Percentiles rank a stretch among this genome's conserved stretches.
Evolutionary conservation across 179 eudicot species (phyloP).

Genomic region (Corrigiola litoralis): DNA sequence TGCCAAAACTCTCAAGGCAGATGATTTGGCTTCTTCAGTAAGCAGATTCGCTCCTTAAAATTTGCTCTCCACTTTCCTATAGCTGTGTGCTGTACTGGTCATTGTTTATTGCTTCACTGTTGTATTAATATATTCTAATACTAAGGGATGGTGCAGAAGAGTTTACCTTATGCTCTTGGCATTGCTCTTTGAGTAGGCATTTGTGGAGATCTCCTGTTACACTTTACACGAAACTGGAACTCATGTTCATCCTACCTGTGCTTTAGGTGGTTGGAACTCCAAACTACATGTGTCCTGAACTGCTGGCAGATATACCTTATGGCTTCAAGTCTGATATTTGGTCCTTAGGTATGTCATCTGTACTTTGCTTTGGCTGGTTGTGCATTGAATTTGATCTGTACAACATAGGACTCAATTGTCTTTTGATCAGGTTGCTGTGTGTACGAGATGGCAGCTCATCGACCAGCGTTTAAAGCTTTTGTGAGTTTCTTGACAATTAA

Average conservation of each 20-base stretch:
- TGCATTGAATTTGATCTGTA: background rate
- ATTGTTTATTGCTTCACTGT: background rate
- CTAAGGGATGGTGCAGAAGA: background rate
- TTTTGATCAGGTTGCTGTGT: constrained; percentile 80
- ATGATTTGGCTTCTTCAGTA: constrained; percentile 98
- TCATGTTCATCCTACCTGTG: constrained; percentile 8
- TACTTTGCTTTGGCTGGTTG: constrained; percentile 5
- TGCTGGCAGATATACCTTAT: constrained; percentile 95
- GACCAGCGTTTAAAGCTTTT: constrained; percentile 96
- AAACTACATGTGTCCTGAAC: constrained; percentile 98
- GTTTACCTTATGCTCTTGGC: background rate
- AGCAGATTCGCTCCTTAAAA: constrained; percentile 24
- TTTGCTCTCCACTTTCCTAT: background rate
- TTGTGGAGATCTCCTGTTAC: background rate
- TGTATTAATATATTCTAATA: background rate
- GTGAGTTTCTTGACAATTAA: constrained; percentile 40
- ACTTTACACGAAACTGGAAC: background rate
- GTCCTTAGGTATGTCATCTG: constrained; percentile 68
- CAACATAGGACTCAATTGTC: background rate
- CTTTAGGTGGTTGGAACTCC: constrained; percentile 98
- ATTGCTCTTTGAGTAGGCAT: background rate
- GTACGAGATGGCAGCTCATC: constrained; percentile 99
- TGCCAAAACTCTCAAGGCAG: constrained; percentile 93
- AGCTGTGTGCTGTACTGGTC: background rate
- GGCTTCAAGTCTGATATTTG: constrained; percentile 99